phyloP scores from a whole-genome alignment of 257 asterid species.

The Rubia yunnanensis region DNA sequence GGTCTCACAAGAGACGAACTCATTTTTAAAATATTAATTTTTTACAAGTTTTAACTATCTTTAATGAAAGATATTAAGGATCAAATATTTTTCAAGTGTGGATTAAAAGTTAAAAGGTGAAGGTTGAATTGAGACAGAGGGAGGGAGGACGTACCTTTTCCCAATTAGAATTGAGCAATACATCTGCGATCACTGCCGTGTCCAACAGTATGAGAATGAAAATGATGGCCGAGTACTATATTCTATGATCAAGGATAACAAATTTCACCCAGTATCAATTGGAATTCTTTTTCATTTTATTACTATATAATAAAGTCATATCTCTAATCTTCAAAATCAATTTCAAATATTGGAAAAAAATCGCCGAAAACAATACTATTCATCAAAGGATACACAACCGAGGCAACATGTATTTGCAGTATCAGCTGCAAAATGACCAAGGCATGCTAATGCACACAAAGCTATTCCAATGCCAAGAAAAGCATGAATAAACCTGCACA shows the following conservation, averaged over 20 bases:
- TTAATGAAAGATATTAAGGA: too few relatives aligned
- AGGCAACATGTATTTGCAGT: constrained; percentile 36
- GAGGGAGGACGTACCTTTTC: constrained; percentile 46
- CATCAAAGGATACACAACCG: constrained; percentile 38
- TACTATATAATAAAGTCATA: too few relatives aligned
- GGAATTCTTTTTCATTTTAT: too few relatives aligned
- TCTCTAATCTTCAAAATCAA: neutral
- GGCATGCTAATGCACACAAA: constrained; percentile 42
- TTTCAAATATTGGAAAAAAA: too few relatives aligned
- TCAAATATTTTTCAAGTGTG: too few relatives aligned
- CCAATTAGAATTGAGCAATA: constrained; percentile 36
- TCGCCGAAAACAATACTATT: neutral
- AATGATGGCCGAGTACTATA: constrained; percentile 35
- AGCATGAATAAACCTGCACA: constrained; percentile 51
- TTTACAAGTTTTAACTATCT: too few relatives aligned
- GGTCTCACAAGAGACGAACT: too few relatives aligned
- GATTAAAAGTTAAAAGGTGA: too few relatives aligned
- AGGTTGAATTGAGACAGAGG: too few relatives aligned
- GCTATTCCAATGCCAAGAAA: constrained; percentile 44
- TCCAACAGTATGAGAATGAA: constrained; percentile 37
- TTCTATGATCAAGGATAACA: constrained; percentile 29
- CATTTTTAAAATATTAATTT: too few relatives aligned
- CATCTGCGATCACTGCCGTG: constrained; percentile 30
- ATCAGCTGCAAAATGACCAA: constrained; percentile 50
- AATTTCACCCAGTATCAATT: too few relatives aligned